Conservation (phyloP, 257 asterid species). For the Jaltomata sinuosa region DNA sequence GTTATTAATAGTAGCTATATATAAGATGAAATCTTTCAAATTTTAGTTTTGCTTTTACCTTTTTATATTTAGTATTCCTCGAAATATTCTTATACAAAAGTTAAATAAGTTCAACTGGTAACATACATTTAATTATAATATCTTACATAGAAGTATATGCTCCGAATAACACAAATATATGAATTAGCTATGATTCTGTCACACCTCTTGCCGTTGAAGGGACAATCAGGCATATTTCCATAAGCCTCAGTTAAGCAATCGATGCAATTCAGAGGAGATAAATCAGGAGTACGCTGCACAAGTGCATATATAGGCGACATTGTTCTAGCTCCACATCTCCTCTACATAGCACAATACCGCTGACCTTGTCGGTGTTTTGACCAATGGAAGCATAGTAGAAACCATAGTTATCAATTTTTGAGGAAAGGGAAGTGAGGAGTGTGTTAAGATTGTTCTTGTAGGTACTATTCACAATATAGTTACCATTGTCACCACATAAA, state of each 20-base stretch:
- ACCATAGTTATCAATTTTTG: not conserved
- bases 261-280: not conserved
- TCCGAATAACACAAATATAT: too few species aligned
- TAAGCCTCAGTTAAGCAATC: conserved; percentile 1
- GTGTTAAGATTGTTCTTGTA: not conserved
- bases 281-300: conserved; percentile 22
- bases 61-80: too few species aligned
- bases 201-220: not conserved
- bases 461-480: not conserved
- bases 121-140: too few species aligned
- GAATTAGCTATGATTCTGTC: too few species aligned
- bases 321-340: conserved; percentile 7
- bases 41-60: too few species aligned
- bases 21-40: too few species aligned
- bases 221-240: not conserved
- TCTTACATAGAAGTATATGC: too few species aligned
- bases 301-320: conserved; percentile 13
- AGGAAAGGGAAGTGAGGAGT: not conserved
- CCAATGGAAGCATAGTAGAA: conserved; percentile 18
- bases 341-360: conserved; percentile 22
- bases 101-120: too few species aligned
- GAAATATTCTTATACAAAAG: too few species aligned
- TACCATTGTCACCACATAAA: not conserved
- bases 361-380: not conserved
- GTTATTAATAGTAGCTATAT: too few species aligned